These are phyloP conservation scores for Proliferodiscus dingleyae DNA, from an alignment of 2,329 filamentous ascomycete genomes.

Conservation along the genomic window DNA sequence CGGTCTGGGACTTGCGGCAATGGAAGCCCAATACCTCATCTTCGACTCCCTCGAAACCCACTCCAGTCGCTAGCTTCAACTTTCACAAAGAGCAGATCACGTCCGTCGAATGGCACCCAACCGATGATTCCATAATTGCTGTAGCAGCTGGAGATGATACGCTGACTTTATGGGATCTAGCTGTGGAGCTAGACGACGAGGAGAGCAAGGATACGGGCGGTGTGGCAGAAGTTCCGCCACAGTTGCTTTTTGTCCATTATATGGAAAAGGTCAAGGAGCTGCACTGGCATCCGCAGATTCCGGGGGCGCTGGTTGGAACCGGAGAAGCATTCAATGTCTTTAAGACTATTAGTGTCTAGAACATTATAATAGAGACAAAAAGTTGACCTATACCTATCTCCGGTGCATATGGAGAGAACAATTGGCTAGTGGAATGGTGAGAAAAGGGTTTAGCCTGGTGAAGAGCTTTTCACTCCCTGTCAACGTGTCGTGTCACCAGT, in stretches of 20 bases:
- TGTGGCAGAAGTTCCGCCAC: conserved; percentile 84
- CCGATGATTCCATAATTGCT: conserved; percentile 90
- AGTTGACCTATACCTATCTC: not conserved
- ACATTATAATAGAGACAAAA: conserved; percentile 3
- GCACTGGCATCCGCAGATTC: conserved; percentile 97
- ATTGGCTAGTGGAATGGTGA: not conserved
- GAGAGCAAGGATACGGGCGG: conserved; percentile 87
- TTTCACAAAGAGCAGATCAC: conserved; percentile 98
- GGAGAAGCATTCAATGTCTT: conserved; percentile 84
- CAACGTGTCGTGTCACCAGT: too few species aligned
- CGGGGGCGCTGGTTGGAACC: conserved; percentile 82
- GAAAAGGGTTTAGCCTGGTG: too few species aligned
- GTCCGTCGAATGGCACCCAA: conserved; percentile 94
- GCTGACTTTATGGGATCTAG: conserved; percentile 92
- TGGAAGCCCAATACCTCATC: conserved; percentile 67
- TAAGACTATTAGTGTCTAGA: conserved; percentile 74
- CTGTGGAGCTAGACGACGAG: conserved; percentile 94
- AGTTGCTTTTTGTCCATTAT: conserved; percentile 94
- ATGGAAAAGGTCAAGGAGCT: conserved; percentile 92
- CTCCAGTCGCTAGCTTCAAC: conserved; percentile 85
- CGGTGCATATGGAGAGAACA: too few species aligned
- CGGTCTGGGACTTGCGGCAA: conserved; percentile 90
- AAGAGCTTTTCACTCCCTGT: not conserved
- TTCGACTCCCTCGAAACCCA: conserved; percentile 49
- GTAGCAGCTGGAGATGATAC: conserved; percentile 92